Base-by-base conservation (phyloP, 805 yeast species). In the Saccharomycopsis babjevae region DNA sequence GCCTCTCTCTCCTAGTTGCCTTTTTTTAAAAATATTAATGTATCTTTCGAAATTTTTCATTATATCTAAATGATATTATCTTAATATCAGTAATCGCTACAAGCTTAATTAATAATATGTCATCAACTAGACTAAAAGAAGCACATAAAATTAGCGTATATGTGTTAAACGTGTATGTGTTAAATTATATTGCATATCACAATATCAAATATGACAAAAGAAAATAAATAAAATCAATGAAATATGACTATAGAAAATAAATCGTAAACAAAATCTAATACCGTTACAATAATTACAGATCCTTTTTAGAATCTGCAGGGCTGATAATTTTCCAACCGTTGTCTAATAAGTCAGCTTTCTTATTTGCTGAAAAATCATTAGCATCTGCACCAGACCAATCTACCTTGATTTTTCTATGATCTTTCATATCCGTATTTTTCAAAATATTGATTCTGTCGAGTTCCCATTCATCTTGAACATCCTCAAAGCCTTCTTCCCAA, bases 401-500 rank as follows among this genome's bases (percentile, higher is more conserved):
- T 8, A 85, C 89, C 11, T 72, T 67, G 57, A 85, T 78, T 57
- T 76, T 71, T 57, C 84, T 74, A 59, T 77, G 72, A 57, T 70
- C 74, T 38, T 78, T 72, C 71, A 79, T 77, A 73, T 89, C 96
- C 16, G 92, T 83, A 69, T 90, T 90, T 69, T 88, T 87, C 72
- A 91, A 76, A 60, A 89, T 83, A 63, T 83, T 78, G 57, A 79
- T 80, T 68, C 85, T 83, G 71, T 90, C 97, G 59, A 77, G 76
- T 59, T 73, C 71, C 97, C 97, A 92, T 58, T 79, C 82, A 40
- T 78, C 81, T 67, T 81, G 81, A 58, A 88, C 89, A 70, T 87
- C 89, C 66, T 83, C 86, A 69, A 88, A 92, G 1, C 94, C 96
- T 59, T 80, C 77, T 66, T 80, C 82, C 89, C 93, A 91, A 25